Base-by-base conservation (phyloP, 2,329 filamentous ascomycete species). In the Fusarium clavum region DNA sequence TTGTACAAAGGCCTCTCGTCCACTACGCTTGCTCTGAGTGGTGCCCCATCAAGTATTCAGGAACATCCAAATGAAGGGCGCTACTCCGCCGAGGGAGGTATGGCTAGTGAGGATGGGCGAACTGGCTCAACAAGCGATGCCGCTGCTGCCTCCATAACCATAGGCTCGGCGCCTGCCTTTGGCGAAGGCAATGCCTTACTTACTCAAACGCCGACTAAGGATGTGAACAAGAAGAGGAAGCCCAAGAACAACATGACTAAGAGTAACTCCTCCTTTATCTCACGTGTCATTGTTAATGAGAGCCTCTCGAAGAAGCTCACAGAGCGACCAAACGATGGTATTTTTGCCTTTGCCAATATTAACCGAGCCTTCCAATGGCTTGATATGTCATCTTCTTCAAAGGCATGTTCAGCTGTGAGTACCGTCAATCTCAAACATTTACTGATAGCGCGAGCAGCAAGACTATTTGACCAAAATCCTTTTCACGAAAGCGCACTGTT, bases 211-310 rank as follows among this genome's bases (percentile, higher is more conserved):
- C 86, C 87, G 54, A 84, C 86, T 30, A 94, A 93, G 76, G 93
- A 94, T 75, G 86, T 88, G 43, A 90, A 88, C 70, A 98, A 98
- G 84, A 88, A 90, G 78, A 89, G 91, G 77, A 99, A 99, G 80
- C 96, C 96, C 4, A 99, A 98, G 86, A 98, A 95, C 81, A 98
- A 97, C 79, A 96, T 99, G 79, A 91, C 95, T 55, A 99, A 99
- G 85, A 98, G 94, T 82, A 98, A 97, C 80, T 99, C 96, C 12
- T 97, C 95, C 1, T 99, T 98, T 77, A 96, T 99, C 30, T 98
- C 95, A n/a, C 86, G 96, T 57, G 95, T 98, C 32, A 97, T 98
- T 70, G 91, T 94, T 18, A 93, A 97, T 76, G 96, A 99, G 75
- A 86, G 86, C 7, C 81, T 97, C 57, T 86, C 87, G 24, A 97